Evolutionary conservation across 306 rosid species (phyloP).

Genomic region (Adenanthera pavonina): DNA sequence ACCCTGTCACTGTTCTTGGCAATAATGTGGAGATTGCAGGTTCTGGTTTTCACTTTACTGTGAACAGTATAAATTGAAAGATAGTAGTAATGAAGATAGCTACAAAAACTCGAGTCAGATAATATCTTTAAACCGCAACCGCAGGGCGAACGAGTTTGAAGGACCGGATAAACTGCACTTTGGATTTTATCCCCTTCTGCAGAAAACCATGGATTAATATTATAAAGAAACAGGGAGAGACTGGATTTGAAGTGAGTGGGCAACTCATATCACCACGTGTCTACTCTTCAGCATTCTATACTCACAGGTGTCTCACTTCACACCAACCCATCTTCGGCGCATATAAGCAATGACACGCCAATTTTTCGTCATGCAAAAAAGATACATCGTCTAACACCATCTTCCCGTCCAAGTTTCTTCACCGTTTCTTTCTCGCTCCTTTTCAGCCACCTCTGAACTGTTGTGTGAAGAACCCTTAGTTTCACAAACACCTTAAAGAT

Average conservation of each 20-base stretch:
- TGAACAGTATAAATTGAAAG: not conserved
- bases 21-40: not conserved
- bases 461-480: not conserved
- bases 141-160: conserved; percentile 2
- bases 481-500: conserved; percentile 16
- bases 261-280: conserved; percentile 57
- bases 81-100: not conserved
- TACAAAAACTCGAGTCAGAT: conserved; percentile 9
- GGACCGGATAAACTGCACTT: not conserved
- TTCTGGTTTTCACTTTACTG: conserved; percentile 11
- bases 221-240: conserved; percentile 13
- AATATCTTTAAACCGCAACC: conserved; percentile 36
- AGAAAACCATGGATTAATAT: conserved; percentile 23
- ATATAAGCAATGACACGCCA: conserved; percentile 53
- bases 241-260: conserved; percentile 27
- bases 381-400: not conserved
- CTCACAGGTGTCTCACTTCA: conserved; percentile 58
- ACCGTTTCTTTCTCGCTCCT: not conserved
- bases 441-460: not conserved
- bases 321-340: conserved; percentile 35
- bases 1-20: not conserved
- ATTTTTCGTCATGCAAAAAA: conserved; percentile 71
- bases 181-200: conserved; percentile 38
- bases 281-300: conserved; percentile 33
- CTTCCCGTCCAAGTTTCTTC: not conserved